Base-by-base conservation (phyloP, 1,284 basidiomycete species). In the Megacollybia platyphylla region DNA sequence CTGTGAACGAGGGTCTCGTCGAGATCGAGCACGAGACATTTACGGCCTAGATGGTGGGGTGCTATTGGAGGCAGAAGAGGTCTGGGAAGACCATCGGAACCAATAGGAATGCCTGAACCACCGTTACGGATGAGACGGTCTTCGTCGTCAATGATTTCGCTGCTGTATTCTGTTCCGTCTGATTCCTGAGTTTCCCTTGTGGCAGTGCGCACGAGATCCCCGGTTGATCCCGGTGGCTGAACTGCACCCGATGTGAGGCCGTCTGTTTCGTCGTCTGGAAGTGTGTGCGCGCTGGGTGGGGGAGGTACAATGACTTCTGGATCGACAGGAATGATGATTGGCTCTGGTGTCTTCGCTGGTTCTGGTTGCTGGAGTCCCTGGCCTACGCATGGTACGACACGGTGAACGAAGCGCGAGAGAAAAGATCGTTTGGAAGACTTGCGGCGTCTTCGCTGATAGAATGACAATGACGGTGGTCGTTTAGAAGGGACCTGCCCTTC, bases 1-100 rank as follows among this genome's bases (percentile, higher is more conserved):
- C 79, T 81, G 62, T 93, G 90, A 31, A 93, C 76, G 26, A 93
- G 66, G 0, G 89, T 93, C 63, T 93, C 90, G 52, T 93, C 89
- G 34, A 93, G 67, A 63, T 93, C 90, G 20, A 93, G 70, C 29
- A 93, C 89, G 5, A 87, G 67, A 54, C 89, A 92, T 61, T 91
- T 93, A 40, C 86, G 68, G 8, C 86, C 86, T 13, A 60, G 65
- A 54, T 89, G 81, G 13, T 73, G 68, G 2, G 71, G 67, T 0
- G 70, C 58, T 45, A 90, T 62, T 6, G 78, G 75, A 1, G 83
- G 83, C 8, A 92, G 59, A n/a, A 92, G 65, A 7, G 93, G 93
- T 40, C 74, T 73, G 2, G 89, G 88, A 28, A 79, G 62, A 17
- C 93, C 93, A 54, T 96, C 83, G 34, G 69, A 68, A n/a, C 71